phyloP scores from a whole-genome alignment of 2,329 filamentous ascomycete species.

The Pestalotiopsis sp. region DNA sequence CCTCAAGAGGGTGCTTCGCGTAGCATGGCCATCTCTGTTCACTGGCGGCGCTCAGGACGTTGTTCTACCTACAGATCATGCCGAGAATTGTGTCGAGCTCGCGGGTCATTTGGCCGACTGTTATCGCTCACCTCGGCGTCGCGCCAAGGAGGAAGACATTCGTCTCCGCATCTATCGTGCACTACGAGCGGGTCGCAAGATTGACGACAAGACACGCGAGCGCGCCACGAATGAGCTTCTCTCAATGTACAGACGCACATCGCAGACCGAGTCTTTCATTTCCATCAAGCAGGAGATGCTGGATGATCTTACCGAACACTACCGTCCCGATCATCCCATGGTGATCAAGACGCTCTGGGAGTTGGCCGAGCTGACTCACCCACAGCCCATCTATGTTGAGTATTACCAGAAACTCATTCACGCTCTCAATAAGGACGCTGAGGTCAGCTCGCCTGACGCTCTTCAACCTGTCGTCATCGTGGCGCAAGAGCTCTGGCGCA shows the following conservation, averaged over 20 bases:
- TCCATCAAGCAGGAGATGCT: slow-evolving; percentile 39
- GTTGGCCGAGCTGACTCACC: slow-evolving; percentile 23
- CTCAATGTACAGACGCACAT: slow-evolving; percentile 32
- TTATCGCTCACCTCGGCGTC: slow-evolving; percentile 40
- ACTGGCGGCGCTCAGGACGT: slow-evolving; percentile 45
- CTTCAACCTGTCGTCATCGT: slow-evolving; percentile 39
- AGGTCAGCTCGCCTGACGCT: slow-evolving; percentile 36
- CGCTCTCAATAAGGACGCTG: slow-evolving; percentile 38
- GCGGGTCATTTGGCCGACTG: slow-evolving; percentile 47
- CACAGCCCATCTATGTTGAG: slow-evolving; percentile 25
- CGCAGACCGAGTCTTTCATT: slow-evolving; percentile 34
- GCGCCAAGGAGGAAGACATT: slow-evolving; percentile 38
- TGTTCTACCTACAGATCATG: slow-evolving; percentile 40
- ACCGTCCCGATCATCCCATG: slow-evolving; percentile 33
- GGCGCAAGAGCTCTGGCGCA: slow-evolving; percentile 38
- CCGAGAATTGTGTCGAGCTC: slow-evolving; percentile 47
- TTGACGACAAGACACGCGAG: slow-evolving; percentile 11
- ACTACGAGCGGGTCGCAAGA: not conserved
- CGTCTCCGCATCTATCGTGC: slow-evolving; percentile 17
- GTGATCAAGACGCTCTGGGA: slow-evolving; percentile 39
- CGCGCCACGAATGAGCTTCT: slow-evolving; percentile 29
- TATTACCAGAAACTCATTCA: slow-evolving; percentile 40
- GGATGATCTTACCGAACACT: slow-evolving; percentile 36
- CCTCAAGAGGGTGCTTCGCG: slow-evolving; percentile 45
- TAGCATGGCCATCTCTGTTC: slow-evolving; percentile 49